Conservation (phyloP, 305 asterid species). For the Fraxinus dipetala region DNA sequence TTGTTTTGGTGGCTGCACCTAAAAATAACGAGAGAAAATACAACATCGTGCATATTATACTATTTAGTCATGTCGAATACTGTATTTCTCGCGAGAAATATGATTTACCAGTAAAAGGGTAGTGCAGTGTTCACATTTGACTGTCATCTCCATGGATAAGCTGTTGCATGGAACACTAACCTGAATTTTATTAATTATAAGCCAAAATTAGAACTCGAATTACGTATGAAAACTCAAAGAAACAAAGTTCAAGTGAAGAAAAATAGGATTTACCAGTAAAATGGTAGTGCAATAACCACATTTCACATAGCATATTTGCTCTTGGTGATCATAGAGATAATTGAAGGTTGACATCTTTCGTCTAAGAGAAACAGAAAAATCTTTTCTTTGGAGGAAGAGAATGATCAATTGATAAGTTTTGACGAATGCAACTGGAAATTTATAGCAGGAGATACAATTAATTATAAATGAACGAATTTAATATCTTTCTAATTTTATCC, state of each 20-base stretch:
- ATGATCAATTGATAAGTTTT: not conserved
- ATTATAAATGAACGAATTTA: not conserved
- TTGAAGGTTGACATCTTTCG: slow-evolving; percentile 39
- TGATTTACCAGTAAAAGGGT: slow-evolving; percentile 49
- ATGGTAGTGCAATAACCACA: slow-evolving; percentile 75
- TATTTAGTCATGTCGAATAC: not conserved
- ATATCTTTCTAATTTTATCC: not conserved
- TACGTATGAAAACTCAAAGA: not conserved
- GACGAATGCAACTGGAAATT: not conserved
- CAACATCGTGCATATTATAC: not conserved
- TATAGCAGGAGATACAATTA: not conserved
- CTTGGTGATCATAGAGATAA: slow-evolving; percentile 35
- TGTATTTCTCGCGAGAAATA: slow-evolving; percentile 7
- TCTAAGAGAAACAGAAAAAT: not conserved
- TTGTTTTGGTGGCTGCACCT: slow-evolving; percentile 31
- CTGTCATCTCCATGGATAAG: slow-evolving; percentile 54
- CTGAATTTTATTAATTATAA: slow-evolving; percentile 31
- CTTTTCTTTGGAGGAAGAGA: not conserved
- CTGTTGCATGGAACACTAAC: slow-evolving; percentile 71
- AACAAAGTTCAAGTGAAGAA: not conserved
- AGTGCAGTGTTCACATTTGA: slow-evolving; percentile 78
- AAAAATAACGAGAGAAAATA: not conserved
- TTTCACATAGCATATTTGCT: slow-evolving; percentile 66
- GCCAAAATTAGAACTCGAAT: not conserved
- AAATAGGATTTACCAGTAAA: slow-evolving; percentile 50